Evolutionary conservation across 768 basidiomycete species (phyloP).

Genomic region (Filobasidium floriforme): DNA sequence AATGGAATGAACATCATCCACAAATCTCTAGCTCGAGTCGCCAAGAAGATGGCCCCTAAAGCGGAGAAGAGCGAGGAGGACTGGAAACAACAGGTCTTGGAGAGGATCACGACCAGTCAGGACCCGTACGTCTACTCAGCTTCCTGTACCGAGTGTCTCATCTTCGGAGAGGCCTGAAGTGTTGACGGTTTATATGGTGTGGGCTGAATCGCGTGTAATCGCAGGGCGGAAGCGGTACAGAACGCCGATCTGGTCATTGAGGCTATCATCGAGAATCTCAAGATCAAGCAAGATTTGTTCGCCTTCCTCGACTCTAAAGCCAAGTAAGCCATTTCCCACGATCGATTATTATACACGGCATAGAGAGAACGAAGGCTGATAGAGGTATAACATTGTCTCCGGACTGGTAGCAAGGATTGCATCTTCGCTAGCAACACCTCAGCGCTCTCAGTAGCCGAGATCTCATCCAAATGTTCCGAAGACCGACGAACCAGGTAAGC

Average conservation of each 20-base stretch:
- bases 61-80: slow-evolving; percentile 22
- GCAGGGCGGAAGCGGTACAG: slow-evolving; percentile 40
- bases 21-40: slow-evolving; percentile 46
- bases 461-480: slow-evolving; percentile 39
- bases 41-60: slow-evolving; percentile 43
- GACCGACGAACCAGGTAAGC: slow-evolving; percentile 41
- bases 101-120: slow-evolving; percentile 44
- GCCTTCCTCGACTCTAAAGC: slow-evolving; percentile 44
- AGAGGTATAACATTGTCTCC: neutral
- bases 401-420: slow-evolving; percentile 25
- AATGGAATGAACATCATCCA: slow-evolving; percentile 46
- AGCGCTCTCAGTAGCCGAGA: slow-evolving; percentile 45
- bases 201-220: neutral
- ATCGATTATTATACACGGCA: no score
- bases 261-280: slow-evolving; percentile 49
- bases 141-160: neutral
- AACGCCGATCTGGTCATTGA: slow-evolving; percentile 48
- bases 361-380: no score
- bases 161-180: no score
- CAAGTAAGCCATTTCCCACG: slow-evolving; percentile 27
- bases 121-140: slow-evolving; percentile 39
- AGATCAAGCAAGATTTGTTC: slow-evolving; percentile 48
- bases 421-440: slow-evolving; percentile 49
- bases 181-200: no score
- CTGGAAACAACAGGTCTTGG: slow-evolving; percentile 29